phyloP scores from a whole-genome alignment of 768 basidiomycete genomes.

The Jaapia argillacea region DNA sequence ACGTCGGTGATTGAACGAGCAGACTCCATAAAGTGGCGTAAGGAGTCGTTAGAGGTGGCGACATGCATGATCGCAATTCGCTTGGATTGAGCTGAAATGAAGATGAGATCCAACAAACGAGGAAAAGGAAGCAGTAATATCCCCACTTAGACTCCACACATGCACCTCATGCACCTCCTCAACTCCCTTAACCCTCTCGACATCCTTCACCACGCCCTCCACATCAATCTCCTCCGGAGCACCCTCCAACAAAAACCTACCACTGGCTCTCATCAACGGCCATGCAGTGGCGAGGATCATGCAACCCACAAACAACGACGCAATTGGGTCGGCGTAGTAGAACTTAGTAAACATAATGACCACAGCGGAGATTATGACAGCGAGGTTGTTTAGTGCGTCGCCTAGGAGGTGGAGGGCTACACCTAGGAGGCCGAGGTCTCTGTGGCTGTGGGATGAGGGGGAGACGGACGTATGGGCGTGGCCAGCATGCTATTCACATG shows the following conservation, averaged over 20 bases:
- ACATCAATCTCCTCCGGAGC: not conserved
- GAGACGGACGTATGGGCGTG: not conserved
- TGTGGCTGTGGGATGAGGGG: not conserved
- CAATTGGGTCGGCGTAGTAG: not conserved
- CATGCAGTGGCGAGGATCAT: not conserved
- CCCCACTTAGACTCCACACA: not conserved
- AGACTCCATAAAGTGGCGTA: too few species aligned
- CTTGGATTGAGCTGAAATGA: too few species aligned
- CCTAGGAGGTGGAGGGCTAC: not conserved
- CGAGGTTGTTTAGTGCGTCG: not conserved
- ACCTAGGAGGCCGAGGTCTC: not conserved
- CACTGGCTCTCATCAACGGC: not conserved
- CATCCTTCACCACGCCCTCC: not conserved
- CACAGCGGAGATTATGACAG: not conserved
- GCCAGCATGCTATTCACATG: not conserved
- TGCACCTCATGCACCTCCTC: not conserved
- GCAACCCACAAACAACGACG: not conserved
- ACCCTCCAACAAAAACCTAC: too few species aligned
- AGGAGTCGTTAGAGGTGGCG: too few species aligned
- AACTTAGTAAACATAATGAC: not conserved
- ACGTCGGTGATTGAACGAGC: too few species aligned
- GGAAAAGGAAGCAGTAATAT: too few species aligned
- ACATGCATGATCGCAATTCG: too few species aligned
- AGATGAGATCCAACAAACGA: too few species aligned
- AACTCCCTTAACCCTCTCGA: not conserved